phyloP scores from a whole-genome alignment of 2,329 filamentous ascomycete genomes.

The Ophiocordyceps camponoti-floridani region DNA sequence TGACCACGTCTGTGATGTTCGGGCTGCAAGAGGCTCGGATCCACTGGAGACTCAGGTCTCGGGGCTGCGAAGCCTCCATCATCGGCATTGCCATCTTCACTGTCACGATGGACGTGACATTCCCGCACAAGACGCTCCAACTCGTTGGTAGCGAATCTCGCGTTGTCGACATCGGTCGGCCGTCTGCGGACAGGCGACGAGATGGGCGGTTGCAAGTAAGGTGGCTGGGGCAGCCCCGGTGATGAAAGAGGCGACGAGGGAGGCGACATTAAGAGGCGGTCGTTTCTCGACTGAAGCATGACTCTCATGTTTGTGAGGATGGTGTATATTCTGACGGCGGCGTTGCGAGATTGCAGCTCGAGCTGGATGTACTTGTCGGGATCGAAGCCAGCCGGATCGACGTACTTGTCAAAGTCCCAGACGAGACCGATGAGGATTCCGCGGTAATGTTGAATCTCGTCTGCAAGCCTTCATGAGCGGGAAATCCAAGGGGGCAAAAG shows the following conservation, averaged over 20 bases:
- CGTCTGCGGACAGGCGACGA: background rate
- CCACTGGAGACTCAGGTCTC: conserved; percentile 2
- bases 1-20: background rate
- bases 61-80: background rate
- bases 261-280: conserved; percentile 12
- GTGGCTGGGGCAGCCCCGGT: conserved; percentile 3
- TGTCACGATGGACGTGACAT: background rate
- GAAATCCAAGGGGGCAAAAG: background rate
- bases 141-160: background rate
- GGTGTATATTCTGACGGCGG: conserved; percentile 29
- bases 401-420: conserved; percentile 39
- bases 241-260: conserved; percentile 8
- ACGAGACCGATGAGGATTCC: conserved; percentile 29
- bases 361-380: conserved; percentile 28
- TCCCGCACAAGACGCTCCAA: background rate
- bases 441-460: conserved; percentile 29
- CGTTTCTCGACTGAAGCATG: conserved; percentile 13
- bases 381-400: conserved; percentile 32
- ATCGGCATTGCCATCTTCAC: background rate
- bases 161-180: background rate
- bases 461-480: conserved; percentile 11
- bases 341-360: conserved; percentile 26
- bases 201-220: no score
- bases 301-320: conserved; percentile 36
- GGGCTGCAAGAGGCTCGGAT: conserved; percentile 4